These are phyloP conservation scores for Helotiales sp. DNA, from an alignment of 2,329 filamentous ascomycete species.

Conservation along the genomic window DNA sequence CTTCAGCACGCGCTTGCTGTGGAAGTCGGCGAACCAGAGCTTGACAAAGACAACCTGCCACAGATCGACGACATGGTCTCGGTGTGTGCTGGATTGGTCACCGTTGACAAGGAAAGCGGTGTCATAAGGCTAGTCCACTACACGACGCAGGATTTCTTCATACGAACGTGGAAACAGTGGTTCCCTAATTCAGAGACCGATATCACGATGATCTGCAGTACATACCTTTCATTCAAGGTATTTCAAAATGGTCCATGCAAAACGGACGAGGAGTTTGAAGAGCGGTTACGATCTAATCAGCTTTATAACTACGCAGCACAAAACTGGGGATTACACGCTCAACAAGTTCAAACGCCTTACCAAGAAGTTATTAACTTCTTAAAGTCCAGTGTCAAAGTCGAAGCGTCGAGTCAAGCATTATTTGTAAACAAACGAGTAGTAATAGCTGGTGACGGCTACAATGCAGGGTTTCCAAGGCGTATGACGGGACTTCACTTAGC, in stretches of 20 bases:
- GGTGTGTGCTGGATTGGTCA: slow-evolving; percentile 37
- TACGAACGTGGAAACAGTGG: slow-evolving; percentile 10
- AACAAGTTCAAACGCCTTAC: too few species aligned
- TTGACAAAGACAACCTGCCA: slow-evolving; percentile 24
- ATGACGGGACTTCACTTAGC: too few species aligned
- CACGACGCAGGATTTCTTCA: too few species aligned
- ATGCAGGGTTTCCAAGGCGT: too few species aligned
- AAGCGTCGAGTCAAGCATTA: too few species aligned
- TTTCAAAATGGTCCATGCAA: slow-evolving; percentile 35
- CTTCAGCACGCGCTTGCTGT: slow-evolving; percentile 52
- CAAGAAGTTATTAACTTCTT: too few species aligned
- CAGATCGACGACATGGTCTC: slow-evolving; percentile 29
- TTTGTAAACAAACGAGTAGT: too few species aligned
- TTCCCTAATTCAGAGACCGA: slow-evolving; percentile 31
- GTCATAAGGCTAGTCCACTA: slow-evolving; percentile 38
- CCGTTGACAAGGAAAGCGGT: slow-evolving; percentile 8
- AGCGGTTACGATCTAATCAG: slow-evolving; percentile 33
- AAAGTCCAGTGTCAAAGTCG: too few species aligned
- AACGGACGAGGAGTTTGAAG: slow-evolving; percentile 30
- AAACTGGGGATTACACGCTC: too few species aligned
- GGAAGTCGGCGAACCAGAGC: slow-evolving; percentile 31
- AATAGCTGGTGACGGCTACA: too few species aligned
- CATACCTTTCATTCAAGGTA: slow-evolving; percentile 40
- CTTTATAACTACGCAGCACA: too few species aligned
- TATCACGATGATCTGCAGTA: slow-evolving; percentile 36